These are phyloP conservation scores for Metschnikowia peoriensis DNA, from an alignment of 805 yeast genomes.

Conservation along the genomic window DNA sequence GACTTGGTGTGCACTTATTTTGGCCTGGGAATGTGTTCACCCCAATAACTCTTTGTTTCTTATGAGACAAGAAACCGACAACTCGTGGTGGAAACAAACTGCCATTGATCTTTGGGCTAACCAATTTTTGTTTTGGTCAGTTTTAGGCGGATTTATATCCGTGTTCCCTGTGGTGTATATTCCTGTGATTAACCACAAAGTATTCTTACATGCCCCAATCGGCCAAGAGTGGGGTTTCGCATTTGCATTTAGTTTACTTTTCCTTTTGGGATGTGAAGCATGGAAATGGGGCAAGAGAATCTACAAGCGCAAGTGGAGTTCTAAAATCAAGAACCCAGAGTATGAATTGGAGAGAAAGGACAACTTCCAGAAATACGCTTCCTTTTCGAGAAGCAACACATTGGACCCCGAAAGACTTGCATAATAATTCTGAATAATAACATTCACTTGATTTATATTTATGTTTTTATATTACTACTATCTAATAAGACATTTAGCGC, in stretches of 20 bases:
- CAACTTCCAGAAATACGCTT: slow-evolving; percentile 62
- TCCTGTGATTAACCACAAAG: slow-evolving; percentile 40
- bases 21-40: slow-evolving; percentile 43
- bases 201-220: slow-evolving; percentile 37
- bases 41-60: slow-evolving; percentile 33
- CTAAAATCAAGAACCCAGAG: slow-evolving; percentile 55
- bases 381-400: slow-evolving; percentile 55
- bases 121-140: slow-evolving; percentile 39
- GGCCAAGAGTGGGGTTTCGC: slow-evolving; percentile 43
- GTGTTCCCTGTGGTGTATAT: slow-evolving; percentile 43
- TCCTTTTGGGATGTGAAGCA: slow-evolving; percentile 34
- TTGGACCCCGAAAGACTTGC: slow-evolving; percentile 24
- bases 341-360: slow-evolving; percentile 59
- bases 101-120: slow-evolving; percentile 35
- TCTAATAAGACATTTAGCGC: background rate
- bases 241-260: slow-evolving; percentile 29
- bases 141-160: slow-evolving; percentile 33
- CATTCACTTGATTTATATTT: background rate
- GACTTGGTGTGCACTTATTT: slow-evolving; percentile 42
- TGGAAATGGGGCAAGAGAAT: slow-evolving; percentile 42
- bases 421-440: background rate
- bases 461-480: background rate
- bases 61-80: slow-evolving; percentile 37
- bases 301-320: slow-evolving; percentile 23
- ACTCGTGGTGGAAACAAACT: slow-evolving; percentile 38